Conservation (phyloP, 1,139 yeast genomes). For the Hyphopichia pseudoburtonii region DNA sequence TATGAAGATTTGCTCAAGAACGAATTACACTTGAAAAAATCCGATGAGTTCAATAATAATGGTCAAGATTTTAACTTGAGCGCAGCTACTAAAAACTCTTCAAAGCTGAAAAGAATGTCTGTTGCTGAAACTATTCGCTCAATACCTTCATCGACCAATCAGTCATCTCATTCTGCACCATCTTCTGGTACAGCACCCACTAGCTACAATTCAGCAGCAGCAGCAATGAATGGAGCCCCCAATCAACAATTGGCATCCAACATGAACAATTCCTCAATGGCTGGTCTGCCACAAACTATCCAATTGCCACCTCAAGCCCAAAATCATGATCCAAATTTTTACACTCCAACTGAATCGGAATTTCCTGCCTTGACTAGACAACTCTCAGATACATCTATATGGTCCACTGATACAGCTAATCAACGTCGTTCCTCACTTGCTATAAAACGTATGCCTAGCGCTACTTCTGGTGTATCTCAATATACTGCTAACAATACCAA, state of each 20-base stretch:
- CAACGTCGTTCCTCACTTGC: conserved; percentile 27
- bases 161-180: not conserved
- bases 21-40: conserved; percentile 42
- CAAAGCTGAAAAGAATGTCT: conserved; percentile 4
- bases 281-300: conserved; percentile 6
- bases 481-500: conserved; percentile 19
- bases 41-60: conserved; percentile 11
- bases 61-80: not conserved
- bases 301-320: conserved; percentile 7
- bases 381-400: conserved; percentile 33
- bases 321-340: conserved; percentile 2
- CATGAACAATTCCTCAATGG: conserved; percentile 6
- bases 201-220: conserved; percentile 6
- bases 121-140: conserved; percentile 5
- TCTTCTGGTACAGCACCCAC: conserved; percentile 4
- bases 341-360: conserved; percentile 8
- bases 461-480: conserved; percentile 32
- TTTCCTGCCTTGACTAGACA: conserved; percentile 27
- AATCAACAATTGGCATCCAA: conserved; percentile 5
- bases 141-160: conserved; percentile 2
- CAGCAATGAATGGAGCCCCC: conserved; percentile 2
- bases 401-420: conserved; percentile 37
- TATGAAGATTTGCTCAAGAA: conserved; percentile 41
- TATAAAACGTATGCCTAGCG: conserved; percentile 33
- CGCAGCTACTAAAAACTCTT: not conserved